Base-by-base conservation (phyloP, 768 basidiomycete genomes). In the Psilocybe cyanescens region DNA sequence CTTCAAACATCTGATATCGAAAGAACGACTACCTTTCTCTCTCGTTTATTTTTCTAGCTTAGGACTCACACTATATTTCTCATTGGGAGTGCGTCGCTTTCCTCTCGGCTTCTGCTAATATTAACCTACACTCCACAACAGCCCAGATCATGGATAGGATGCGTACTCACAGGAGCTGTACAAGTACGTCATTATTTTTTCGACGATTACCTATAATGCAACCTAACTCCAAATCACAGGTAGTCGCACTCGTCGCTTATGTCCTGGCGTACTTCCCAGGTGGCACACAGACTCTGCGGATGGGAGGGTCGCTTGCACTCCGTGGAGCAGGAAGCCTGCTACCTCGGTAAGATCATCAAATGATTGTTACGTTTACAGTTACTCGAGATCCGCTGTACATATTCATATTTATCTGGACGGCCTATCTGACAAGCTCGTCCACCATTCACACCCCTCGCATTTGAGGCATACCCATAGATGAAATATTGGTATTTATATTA, bases 251-350 rank as follows among this genome's bases (percentile, higher is more conserved):
- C 16, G 80, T 97, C 12, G 83, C 91, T 12, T 99, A 99, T 71
- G 83, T 99, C 6, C 81, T 95, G 16, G 95, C 95, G 0, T 99
- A 98, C 78, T 99, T 99, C 76, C 97, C 97, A 17, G 95, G 93
- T 8, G 97, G 90, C 30, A 83, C 82, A 30, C 88, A 90, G 67
- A 94, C 94, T 1, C 79, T 95, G 19, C 86, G 90, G 19, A 83
- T 95, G 68, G 94, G 94, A 5, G 86, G 87, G 35, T 87, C 89
- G 57, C 80, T 95, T 66, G 91, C 92, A 1, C 76, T 97, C 19
- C 88, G 95, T 39, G 91, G 96, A 6, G 94, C 94, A 47, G 86
- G 91, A 35, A 92, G 82, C 65, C 79, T 97, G 6, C 79, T 97
- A 31, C 95, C 95, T 8, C 78, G 94, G 69, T 97, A 77, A 78